Base-by-base conservation (phyloP, 176 grass and related monocot genomes). In the Hyparrhenia diplandra region DNA sequence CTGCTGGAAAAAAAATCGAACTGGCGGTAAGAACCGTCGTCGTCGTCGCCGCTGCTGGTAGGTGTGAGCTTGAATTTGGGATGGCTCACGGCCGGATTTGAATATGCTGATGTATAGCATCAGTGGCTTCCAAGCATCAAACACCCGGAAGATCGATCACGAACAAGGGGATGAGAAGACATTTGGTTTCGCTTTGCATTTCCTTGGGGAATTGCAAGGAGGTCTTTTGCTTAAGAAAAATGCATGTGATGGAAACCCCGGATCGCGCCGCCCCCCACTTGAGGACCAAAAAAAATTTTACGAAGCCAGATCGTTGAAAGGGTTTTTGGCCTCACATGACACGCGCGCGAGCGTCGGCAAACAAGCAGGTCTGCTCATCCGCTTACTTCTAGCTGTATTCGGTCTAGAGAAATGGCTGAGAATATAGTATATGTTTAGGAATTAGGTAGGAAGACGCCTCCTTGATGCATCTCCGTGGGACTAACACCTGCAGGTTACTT, bases 251-350 rank as follows among this genome's bases (percentile, higher is more conserved):
- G 29, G 60, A 83, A 90, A 86, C 74, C n/a, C 49, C 45, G 69
- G 42, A 47, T 77, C 20, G 59, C 43, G 75, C 82, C 87, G 79
- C 83, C 85, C 67, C 83, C 36, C 58, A 73, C 69, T n/a, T 39
- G 41, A 34, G 83, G 80, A 71, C 86, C 83, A n/a, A n/a, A n/a
- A n/a, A 74, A 84, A 90, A 52, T 39, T 84, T 87, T 84, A n/a
- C n/a, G 83, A 92, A n/a, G n/a, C 87, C 59, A 81, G 18, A 89
- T 89, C 87, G 86, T 92, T 92, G 87, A 92, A 89, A 89, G 54
- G 85, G 51, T 76, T n/a, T n/a, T n/a, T 77, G 37, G 39, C 64
- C 76, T 67, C 71, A 73, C 83, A 77, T 87, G 76, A 62, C n/a
- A n/a, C 86, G 59, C 79, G 67, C 86, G 58, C 83, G n/a, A n/a